A percentile compares a stretch with the other conserved stretches of the same genome.
phyloP scores from a whole-genome alignment of 83 land plant species.

The Picea abies region DNA sequence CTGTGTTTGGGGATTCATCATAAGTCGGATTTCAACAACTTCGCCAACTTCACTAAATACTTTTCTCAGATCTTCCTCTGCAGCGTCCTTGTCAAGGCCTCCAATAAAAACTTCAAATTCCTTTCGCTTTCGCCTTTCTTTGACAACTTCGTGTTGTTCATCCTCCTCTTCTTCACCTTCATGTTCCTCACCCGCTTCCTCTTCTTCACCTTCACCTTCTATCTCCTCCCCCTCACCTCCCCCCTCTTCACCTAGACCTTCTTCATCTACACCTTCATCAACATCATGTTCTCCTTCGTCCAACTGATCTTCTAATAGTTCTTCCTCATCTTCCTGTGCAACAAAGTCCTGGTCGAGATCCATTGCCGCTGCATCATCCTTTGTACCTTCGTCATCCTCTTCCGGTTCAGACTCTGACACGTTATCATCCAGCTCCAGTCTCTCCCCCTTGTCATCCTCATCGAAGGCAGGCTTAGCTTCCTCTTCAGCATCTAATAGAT shows the following conservation, averaged over 20 bases:
- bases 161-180: constrained; percentile 36
- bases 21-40: constrained; percentile 77
- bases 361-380: constrained; percentile 21
- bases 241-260: constrained; percentile 6
- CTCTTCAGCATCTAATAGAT: neutral
- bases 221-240: constrained; percentile 24
- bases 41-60: constrained; percentile 82
- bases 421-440: constrained; percentile 60
- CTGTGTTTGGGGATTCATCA: constrained; percentile 89
- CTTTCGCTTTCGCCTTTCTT: constrained; percentile 84
- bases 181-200: constrained; percentile 10
- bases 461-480: constrained; percentile 11
- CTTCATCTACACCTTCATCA: constrained; percentile 34
- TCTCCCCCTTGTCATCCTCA: constrained; percentile 62
- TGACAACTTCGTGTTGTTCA: constrained; percentile 67
- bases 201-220: constrained; percentile 41
- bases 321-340: constrained; percentile 56
- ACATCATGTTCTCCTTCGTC: constrained; percentile 27
- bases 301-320: constrained; percentile 15
- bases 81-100: constrained; percentile 89
- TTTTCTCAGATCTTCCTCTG: constrained; percentile 81
- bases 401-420: constrained; percentile 62
- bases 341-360: constrained; percentile 36
- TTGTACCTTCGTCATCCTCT: neutral
- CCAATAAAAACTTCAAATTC: constrained; percentile 94